Base-by-base conservation (phyloP, 2,329 filamentous ascomycete genomes). In the Pestalotiopsis sp. region DNA sequence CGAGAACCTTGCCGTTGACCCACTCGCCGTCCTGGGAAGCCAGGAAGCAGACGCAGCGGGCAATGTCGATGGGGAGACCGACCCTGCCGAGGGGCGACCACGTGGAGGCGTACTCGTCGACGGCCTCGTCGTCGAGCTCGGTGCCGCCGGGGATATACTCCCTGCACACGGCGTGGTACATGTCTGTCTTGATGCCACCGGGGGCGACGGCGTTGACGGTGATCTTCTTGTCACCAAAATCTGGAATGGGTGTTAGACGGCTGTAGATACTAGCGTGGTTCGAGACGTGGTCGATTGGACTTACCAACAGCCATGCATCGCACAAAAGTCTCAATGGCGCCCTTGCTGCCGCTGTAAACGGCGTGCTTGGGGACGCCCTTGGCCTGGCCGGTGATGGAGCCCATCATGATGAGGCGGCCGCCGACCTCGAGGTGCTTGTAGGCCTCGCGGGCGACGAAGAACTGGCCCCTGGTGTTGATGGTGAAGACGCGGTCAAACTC, bases 261-360 rank as follows among this genome's bases (percentile, higher is more conserved):
- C 36, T 31, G 4, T 58, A 5, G 7, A 4, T 38, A 4, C 4
- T 20, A 14, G 20, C 12, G 14, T 13, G 31, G n/a, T 49, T 49
- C 4, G 36, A n/a, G n/a, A 64, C 20, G 7, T 1, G 36, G 4
- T 6, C 3, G 41, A 58, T 17, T 25, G 3, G 4, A 71, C 86
- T 81, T 75, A 88, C 88, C 87, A 61, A 90, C 90, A 4, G 92
- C 90, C 81, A 94, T 92, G 74, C 87, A 90, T 78, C 92, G 91
- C 73, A 92, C 91, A 80, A 94, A 93, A 12, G 91, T 91, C 80
- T 93, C 92, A 70, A 94, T 90, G 49, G 92, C 89, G 74, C 91
- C 92, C 85, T 94, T 94, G 79, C 86, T 89, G 14, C 89, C 91
- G 25, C 91, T 92, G 84, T 94, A 94, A 62, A 94, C 85, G 14